Evolutionary conservation across 176 grass and related monocot genomes (phyloP), one percentile per base, ranked within the genome.

Genomic region (Oryza glumipatula): DNA sequence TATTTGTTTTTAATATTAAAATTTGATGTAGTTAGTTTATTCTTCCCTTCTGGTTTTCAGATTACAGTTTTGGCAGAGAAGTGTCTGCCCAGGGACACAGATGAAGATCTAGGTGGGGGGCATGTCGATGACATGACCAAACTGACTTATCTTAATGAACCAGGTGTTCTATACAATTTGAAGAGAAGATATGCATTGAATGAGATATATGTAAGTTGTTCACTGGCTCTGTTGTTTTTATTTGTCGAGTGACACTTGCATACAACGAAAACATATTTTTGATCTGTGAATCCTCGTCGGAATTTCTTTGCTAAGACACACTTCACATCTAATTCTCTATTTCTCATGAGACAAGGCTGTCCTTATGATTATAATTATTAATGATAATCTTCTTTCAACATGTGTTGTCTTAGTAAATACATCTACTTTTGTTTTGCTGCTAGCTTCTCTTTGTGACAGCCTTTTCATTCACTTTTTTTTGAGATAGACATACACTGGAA

Each of bases 101-200:
- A 99, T 94, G 96, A 88, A 66, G 93, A 99, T 89, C 90, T 96
- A 1, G 91, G 93, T 70, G 96, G 96, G 30, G 90, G 92, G 9
- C 92, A 94, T 90, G 96, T 99, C 0, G 96, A 99, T 81, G 96
- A 99, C 72, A 99, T 99, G 96, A 99, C 96, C 68, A 99, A 99
- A 82, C 73, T 96, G 81, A 96, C 93, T 10, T 99, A 99, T 92
- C 86, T 99, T 10, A 99, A 94, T 79, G 96, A 99, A 81, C 93
- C 96, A 26, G 96, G 96, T 15, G 96, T 99, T 81, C 88, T 99
- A 56, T 94, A 99, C 85, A 99, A 99, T 89, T 79, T 99, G 39
- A 88, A 94, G 75, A 94, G 88, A 74, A 95, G 96, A 95, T 99
- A 99, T 78, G 70, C 91, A 64, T 91, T 99, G 70, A 99, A 96